These are phyloP conservation scores for Saitozyma sp. DNA, from an alignment of 768 basidiomycete species.

Conservation along the genomic window DNA sequence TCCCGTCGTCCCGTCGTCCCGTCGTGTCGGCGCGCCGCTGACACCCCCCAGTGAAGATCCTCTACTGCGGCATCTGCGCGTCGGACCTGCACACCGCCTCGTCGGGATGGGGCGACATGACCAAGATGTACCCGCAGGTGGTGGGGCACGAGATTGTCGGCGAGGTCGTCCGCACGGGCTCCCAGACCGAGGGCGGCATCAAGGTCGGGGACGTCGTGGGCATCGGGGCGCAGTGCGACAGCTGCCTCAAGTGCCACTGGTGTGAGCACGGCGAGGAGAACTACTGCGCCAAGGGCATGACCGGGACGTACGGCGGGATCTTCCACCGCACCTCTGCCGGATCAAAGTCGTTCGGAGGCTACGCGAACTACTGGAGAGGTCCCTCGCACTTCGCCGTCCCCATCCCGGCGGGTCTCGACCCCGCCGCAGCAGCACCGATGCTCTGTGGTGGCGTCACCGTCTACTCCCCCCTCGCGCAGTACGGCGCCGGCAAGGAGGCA, in stretches of 20 bases:
- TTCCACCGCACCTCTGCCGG: slow-evolving; percentile 36
- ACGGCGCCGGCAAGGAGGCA: slow-evolving; percentile 45
- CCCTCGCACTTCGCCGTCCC: slow-evolving; percentile 61
- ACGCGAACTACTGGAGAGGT: slow-evolving; percentile 47
- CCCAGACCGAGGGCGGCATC: slow-evolving; percentile 57
- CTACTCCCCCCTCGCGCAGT: slow-evolving; percentile 40
- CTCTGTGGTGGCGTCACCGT: slow-evolving; percentile 48
- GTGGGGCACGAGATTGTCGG: slow-evolving; percentile 60
- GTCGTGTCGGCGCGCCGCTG: no score
- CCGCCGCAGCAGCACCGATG: slow-evolving; percentile 49
- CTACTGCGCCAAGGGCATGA: slow-evolving; percentile 29
- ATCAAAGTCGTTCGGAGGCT: slow-evolving; percentile 43
- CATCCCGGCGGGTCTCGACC: slow-evolving; percentile 64
- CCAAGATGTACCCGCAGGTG: slow-evolving; percentile 36
- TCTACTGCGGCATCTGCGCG: slow-evolving; percentile 56
- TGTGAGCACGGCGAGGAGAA: slow-evolving; percentile 58
- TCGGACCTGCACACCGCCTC: slow-evolving; percentile 59
- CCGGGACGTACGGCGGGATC: slow-evolving; percentile 39
- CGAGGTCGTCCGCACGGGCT: slow-evolving; percentile 56
- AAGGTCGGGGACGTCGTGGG: slow-evolving; percentile 65
- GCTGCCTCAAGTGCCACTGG: slow-evolving; percentile 58
- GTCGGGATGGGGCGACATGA: slow-evolving; percentile 53
- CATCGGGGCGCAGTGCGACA: slow-evolving; percentile 59
- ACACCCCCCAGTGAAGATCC: slow-evolving; percentile 38
- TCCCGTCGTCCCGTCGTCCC: no score